phyloP scores from a whole-genome alignment of 1,284 basidiomycete species.

The Ustilago cynodontis region DNA sequence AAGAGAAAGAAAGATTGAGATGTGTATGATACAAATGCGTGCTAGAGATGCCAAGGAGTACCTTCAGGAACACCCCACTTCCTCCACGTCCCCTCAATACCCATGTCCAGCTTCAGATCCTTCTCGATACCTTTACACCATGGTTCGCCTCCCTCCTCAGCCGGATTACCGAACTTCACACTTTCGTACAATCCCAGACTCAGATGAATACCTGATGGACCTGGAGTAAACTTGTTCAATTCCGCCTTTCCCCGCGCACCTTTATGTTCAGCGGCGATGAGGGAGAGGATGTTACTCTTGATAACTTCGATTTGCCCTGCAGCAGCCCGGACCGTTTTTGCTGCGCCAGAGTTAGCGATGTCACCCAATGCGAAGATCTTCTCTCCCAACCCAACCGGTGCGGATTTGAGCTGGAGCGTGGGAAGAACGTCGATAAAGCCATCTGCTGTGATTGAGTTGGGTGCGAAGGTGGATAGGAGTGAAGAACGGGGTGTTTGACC shows the following conservation, averaged over 20 bases:
- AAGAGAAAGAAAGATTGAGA: conserved; percentile 5
- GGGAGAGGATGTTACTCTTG: conserved; percentile 36
- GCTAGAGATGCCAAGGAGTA: conserved; percentile 42
- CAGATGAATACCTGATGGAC: conserved; percentile 41
- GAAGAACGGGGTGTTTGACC: conserved; percentile 49
- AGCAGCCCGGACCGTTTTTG: conserved; percentile 48
- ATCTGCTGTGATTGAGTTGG: conserved; percentile 18
- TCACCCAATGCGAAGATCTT: conserved; percentile 42
- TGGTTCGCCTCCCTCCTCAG: conserved; percentile 3
- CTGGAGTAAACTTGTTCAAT: conserved; percentile 13
- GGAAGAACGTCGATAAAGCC: conserved; percentile 48
- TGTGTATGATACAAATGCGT: no score
- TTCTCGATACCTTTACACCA: conserved; percentile 25
- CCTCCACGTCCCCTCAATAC: conserved; percentile 24
- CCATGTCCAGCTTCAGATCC: conserved; percentile 40
- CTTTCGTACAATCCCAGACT: conserved; percentile 42
- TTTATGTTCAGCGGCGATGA: conserved; percentile 11
- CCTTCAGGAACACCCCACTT: conserved; percentile 37
- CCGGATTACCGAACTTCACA: conserved; percentile 46
- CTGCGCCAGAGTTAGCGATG: conserved; percentile 42
- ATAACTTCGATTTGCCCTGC: conserved; percentile 39
- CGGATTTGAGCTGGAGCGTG: conserved; percentile 36
- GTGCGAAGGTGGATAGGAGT: conserved; percentile 25
- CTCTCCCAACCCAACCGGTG: background rate
- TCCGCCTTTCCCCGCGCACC: background rate